phyloP scores from a whole-genome alignment of 139 green algal species.

The Chlamydomonas sphaeroides region DNA sequence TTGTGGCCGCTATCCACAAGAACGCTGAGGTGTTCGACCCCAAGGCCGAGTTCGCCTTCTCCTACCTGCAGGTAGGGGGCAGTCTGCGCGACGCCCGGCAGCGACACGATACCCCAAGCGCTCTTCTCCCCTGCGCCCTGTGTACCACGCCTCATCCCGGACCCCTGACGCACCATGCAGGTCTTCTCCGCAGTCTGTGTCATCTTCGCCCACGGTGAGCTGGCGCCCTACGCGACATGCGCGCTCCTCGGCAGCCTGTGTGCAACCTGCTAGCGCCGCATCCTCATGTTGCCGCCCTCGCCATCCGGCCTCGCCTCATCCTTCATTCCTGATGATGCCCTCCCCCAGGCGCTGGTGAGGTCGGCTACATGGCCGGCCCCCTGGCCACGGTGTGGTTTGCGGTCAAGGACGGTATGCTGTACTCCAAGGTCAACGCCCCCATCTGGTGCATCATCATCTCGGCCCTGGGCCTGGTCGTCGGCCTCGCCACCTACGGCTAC shows the following conservation, averaged over 20 bases:
- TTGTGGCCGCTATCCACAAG: slow-evolving; percentile 59
- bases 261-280: too few relatives aligned
- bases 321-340: too few relatives aligned
- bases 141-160: too few relatives aligned
- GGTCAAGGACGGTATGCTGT: slow-evolving; percentile 51
- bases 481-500: slow-evolving; percentile 75
- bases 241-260: too few relatives aligned
- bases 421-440: slow-evolving; percentile 38
- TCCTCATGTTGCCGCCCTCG: too few relatives aligned
- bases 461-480: slow-evolving; percentile 66
- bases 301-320: too few relatives aligned
- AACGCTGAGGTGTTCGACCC: slow-evolving; percentile 67
- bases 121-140: too few relatives aligned
- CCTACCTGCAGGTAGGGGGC: slow-evolving; percentile 71
- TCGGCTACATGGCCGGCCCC: slow-evolving; percentile 58
- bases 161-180: too few relatives aligned
- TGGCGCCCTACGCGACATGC: too few relatives aligned
- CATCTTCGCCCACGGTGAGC: slow-evolving; percentile 68
- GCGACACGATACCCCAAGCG: too few relatives aligned
- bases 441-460: slow-evolving; percentile 67
- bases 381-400: slow-evolving; percentile 64
- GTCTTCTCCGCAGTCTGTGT: slow-evolving; percentile 73
- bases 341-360: slow-evolving; percentile 35
- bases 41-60: slow-evolving; percentile 70
- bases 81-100: too few relatives aligned